These are phyloP conservation scores for Flaveria brownii DNA, from an alignment of 129 eudicot genomes.

Conservation along the genomic window DNA sequence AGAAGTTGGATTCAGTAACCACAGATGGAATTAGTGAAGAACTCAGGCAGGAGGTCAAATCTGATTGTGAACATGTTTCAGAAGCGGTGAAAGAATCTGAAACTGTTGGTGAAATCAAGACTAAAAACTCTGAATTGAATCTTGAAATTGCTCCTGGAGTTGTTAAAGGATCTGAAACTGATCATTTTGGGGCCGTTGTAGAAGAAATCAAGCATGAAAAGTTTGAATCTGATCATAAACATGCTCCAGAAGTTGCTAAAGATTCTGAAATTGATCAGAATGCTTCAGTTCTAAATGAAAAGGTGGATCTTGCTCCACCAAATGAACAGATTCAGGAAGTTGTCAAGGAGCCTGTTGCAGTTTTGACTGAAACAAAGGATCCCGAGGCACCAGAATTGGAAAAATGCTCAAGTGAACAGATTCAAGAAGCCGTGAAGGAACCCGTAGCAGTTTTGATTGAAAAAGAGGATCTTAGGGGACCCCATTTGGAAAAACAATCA, in stretches of 20 bases:
- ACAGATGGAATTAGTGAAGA: constrained; percentile 1
- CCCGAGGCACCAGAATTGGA: constrained; percentile 13
- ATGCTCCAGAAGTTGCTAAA: constrained; percentile 16
- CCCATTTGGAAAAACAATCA: not conserved
- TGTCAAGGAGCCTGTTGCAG: constrained; percentile 6
- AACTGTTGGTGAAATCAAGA: constrained; percentile 6
- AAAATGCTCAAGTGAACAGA: not conserved
- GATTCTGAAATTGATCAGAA: constrained; percentile 20
- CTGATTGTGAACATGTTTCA: constrained; percentile 2
- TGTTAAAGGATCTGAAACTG: constrained; percentile 14
- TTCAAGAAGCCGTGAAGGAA: constrained; percentile 22
- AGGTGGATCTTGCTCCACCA: constrained; percentile 26
- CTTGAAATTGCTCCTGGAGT: constrained; percentile 6
- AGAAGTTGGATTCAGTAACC: constrained; percentile 23
- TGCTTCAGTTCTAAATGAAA: constrained; percentile 19
- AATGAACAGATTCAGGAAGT: constrained; percentile 25
- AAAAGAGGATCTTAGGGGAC: constrained; percentile 24
- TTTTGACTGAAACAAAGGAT: constrained; percentile 29
- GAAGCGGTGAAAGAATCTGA: constrained; percentile 22
- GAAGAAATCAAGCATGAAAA: constrained; percentile 18
- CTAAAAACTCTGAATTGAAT: not conserved
- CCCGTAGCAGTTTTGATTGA: constrained; percentile 14
- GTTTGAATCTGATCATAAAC: not conserved
- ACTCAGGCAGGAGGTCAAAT: not conserved
- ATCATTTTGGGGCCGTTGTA: no score